Base-by-base conservation (phyloP, 768 basidiomycete genomes). In the Pleurotus tuoliensis region DNA sequence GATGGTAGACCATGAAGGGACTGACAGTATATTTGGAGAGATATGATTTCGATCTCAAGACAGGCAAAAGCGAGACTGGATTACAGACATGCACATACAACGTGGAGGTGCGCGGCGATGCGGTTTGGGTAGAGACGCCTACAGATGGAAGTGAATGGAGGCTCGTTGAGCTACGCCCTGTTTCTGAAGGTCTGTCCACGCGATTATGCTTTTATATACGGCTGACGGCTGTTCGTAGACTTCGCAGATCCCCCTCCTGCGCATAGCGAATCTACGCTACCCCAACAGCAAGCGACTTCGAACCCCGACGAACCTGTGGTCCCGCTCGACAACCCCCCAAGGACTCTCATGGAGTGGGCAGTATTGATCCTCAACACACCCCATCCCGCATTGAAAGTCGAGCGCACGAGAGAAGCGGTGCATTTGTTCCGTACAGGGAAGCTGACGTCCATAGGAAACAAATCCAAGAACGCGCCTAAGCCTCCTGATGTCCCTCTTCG, bases 281-380 rank as follows among this genome's bases (percentile, higher is more conserved):
- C 59, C 34, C 37, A 48, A 43, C 30, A 34, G 11, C 30, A 34
- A 34, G 3, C 11, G 8, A 39, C 37, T 9, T 12, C 27, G 16
- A 41, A 16, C 7, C 40, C 61, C 22, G 11, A 25, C 37, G 82
- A 83, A 59, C 76, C 77, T 4, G 62, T 88, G 3, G 76, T 86
- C 2, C 86, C 86, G 1, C 25, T 58, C 1, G 61, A 68, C 0
- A 66, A 79, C 47, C 65, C 82, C 0, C 89, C 89, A 4, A 80
- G 70, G n/a, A 87, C 87, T 0, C 74, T 92, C 11, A 83, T 90
- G 65, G 80, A 89, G 64, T 92, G 86, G 83, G 88, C 88, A 1
- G 87, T 89, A 4, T 71, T 90, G 5, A 88, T 93, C 49, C 74
- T 93, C 24, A 87, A 89, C 61, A 92, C 91, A 0, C 69, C 88